These are phyloP conservation scores for Leccinum aurantiacum DNA, from an alignment of 768 basidiomycete species.

Conservation along the genomic window DNA sequence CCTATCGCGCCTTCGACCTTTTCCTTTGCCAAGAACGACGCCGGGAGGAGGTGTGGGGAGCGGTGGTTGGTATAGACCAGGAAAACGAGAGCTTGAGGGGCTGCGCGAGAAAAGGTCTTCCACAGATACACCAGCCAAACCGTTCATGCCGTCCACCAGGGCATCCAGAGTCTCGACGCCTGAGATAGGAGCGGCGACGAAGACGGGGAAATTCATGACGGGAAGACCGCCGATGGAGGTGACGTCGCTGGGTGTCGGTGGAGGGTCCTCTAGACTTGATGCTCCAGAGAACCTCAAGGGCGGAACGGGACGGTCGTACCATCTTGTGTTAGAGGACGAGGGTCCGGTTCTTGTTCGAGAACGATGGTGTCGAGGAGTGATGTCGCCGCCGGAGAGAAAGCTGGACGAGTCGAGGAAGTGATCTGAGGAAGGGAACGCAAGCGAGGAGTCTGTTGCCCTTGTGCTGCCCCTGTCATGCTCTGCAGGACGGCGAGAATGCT, in stretches of 20 bases:
- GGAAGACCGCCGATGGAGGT: constrained; percentile 18
- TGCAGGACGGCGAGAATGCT: constrained; percentile 24
- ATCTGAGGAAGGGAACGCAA: constrained; percentile 30
- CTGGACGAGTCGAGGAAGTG: constrained; percentile 27
- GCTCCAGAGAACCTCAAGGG: constrained; percentile 65
- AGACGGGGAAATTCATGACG: constrained; percentile 54
- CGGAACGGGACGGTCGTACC: constrained; percentile 48
- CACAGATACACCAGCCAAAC: constrained; percentile 68
- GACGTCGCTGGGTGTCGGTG: constrained; percentile 64
- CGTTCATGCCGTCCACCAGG: constrained; percentile 88
- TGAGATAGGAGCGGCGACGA: constrained; percentile 74
- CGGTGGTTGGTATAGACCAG: constrained; percentile 74
- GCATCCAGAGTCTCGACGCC: constrained; percentile 90
- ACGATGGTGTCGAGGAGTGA: constrained; percentile 43
- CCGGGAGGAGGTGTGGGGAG: constrained; percentile 83
- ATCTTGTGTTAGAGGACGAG: constrained; percentile 41
- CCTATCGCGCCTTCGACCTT: constrained; percentile 27
- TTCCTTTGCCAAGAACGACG: constrained; percentile 59
- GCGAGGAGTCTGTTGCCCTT: constrained; percentile 25
- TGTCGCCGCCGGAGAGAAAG: constrained; percentile 25
- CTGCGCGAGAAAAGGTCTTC: constrained; percentile 52
- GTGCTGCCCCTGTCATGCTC: constrained; percentile 28
- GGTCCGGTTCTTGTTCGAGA: constrained; percentile 61
- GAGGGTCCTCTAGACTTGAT: constrained; percentile 73
- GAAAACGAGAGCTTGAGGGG: constrained; percentile 51